A percentile compares a stretch with the other conserved stretches of the same genome.
These are phyloP conservation scores for Nakazawaea ishiwadae DNA, from an alignment of 805 yeast genomes.

Conservation along the genomic window DNA sequence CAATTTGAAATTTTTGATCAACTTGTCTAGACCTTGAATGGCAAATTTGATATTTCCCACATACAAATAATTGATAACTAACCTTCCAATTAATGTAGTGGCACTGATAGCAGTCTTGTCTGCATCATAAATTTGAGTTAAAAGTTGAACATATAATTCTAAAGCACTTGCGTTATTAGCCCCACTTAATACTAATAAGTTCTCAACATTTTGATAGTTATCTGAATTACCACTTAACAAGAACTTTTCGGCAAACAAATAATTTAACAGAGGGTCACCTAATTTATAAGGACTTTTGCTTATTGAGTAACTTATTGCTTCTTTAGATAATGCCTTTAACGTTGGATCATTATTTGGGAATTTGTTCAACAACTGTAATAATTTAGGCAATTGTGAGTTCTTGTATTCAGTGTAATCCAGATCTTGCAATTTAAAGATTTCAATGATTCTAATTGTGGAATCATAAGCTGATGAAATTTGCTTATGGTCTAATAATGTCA, in stretches of 20 bases:
- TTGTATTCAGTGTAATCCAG: constrained; percentile 18
- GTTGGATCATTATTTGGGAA: constrained; percentile 54
- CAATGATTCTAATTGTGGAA: constrained; percentile 65
- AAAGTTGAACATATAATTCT: constrained; percentile 29
- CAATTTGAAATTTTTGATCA: constrained; percentile 29
- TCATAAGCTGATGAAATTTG: constrained; percentile 84
- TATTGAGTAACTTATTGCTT: constrained; percentile 62
- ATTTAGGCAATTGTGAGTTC: constrained; percentile 25
- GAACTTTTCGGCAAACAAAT: constrained; percentile 66
- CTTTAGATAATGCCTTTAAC: constrained; percentile 61
- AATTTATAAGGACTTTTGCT: constrained; percentile 42
- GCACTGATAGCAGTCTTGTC: constrained; percentile 32
- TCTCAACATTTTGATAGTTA: constrained; percentile 22
- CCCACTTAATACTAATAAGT: constrained; percentile 21
- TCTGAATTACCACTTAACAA: constrained; percentile 28
- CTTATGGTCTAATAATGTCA: constrained; percentile 58
- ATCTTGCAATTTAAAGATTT: constrained; percentile 49
- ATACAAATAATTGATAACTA: constrained; percentile 71
- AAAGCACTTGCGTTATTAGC: constrained; percentile 15
- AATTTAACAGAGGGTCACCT: constrained; percentile 77
- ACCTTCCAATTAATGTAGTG: constrained; percentile 35
- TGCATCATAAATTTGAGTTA: constrained; percentile 25
- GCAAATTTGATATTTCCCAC: constrained; percentile 65
- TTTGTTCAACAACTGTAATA: constrained; percentile 35
- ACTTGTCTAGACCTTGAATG: constrained; percentile 29